These are phyloP conservation scores for Vaccinium macrocarpon DNA, from an alignment of 148 eudicot genomes.

Conservation along the genomic window DNA sequence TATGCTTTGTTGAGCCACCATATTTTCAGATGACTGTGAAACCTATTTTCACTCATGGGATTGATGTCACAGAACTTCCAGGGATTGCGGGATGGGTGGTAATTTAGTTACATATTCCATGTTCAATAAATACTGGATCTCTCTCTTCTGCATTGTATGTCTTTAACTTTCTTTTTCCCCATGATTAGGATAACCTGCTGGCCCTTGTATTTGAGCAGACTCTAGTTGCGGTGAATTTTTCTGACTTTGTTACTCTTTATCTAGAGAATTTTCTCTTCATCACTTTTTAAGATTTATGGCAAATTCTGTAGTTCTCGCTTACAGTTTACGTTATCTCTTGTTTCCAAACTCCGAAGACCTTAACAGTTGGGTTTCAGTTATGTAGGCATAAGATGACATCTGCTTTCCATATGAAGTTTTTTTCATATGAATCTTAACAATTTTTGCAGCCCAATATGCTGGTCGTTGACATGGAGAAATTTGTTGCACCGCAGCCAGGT, in stretches of 20 bases:
- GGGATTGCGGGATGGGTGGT: conserved; percentile 99
- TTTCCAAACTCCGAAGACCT: not conserved
- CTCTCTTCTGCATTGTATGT: not conserved
- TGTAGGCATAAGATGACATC: not conserved
- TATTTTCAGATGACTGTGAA: conserved; percentile 95
- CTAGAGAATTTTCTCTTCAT: not conserved
- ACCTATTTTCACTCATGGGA: conserved; percentile 75
- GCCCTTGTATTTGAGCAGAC: conserved; percentile 88
- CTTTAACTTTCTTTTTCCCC: not conserved
- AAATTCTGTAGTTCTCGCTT: not conserved
- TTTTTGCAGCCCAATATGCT: conserved; percentile 94
- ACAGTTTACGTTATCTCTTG: not conserved
- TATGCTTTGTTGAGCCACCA: conserved; percentile 94
- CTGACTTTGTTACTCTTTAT: not conserved
- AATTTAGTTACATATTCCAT: conserved; percentile 10
- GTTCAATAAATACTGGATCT: not conserved
- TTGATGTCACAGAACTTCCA: conserved; percentile 91
- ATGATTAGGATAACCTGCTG: conserved; percentile 76
- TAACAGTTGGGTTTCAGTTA: not conserved
- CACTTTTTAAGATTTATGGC: not conserved
- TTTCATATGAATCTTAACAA: conserved; percentile 3
- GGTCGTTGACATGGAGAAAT: conserved; percentile 86
- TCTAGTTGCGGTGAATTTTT: conserved; percentile 74
- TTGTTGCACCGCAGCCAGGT: conserved; percentile 82
- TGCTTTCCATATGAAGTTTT: not conserved